Evolutionary conservation across 495 filamentous ascomycete genomes (phyloP), one percentile per base, ranked within the genome.

Genomic region (Pyrenula massariospora): DNA sequence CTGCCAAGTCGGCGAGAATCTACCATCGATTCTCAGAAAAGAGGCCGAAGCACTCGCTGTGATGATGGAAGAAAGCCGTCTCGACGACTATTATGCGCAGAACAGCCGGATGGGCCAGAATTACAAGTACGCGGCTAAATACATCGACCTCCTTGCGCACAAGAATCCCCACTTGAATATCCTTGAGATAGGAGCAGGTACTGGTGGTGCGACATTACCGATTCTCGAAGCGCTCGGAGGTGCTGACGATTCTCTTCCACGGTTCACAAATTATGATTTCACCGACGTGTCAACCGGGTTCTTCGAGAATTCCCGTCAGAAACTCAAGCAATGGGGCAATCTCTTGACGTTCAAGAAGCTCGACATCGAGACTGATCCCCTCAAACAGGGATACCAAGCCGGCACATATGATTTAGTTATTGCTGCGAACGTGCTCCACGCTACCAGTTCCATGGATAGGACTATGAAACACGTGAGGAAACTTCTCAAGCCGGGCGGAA

Each of bases 361-460:
- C 0, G 72, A 83, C 60, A 67, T 81, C 12, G 73, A 73, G 8
- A 56, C 65, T n/a, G 70, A 79, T 57, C 73, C 72, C 0, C 54
- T 57, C 0, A 53, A 53, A 0, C 78, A 84, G 57, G 79, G 77
- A 20, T 82, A 77, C 56, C 66, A 65, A 1, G 66, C 63, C 12
- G 66, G 62, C 0, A 62, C 57, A 0, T 83, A 75, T 36, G 79
- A 82, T 53, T 50, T 80, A 22, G 67, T 82, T 12, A 61, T 83
- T 19, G 74, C 78, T 1, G 75, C 68, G 47, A 72, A 79, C 53
- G 75, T 77, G 2, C 58, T 83, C 1, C 81, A 83, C 51, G 74
- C 79, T 1, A 82, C 79, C 10, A 24, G 56, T 5, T 54, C 63
- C 51, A 48, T 77, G 1, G 25, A 62, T 23, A 50, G 52, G 0